phyloP scores from a whole-genome alignment of 148 eudicot genomes.

The Dianthus caryophyllus region DNA sequence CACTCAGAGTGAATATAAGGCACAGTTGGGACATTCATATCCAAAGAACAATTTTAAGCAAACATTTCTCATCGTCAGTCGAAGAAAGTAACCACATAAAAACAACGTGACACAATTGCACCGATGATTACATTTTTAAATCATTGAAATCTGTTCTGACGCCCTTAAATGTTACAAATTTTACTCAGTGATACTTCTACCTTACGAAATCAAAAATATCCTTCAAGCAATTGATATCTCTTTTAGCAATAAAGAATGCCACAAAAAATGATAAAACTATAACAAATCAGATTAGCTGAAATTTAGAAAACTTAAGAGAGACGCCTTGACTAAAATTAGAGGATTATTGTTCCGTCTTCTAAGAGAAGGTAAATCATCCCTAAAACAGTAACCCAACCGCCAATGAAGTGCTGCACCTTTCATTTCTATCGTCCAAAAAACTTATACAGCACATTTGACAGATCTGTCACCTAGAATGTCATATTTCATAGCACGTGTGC shows the following conservation, averaged over 20 bases:
- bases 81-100: neutral
- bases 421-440: neutral
- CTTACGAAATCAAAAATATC: neutral
- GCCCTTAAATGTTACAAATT: neutral
- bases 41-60: neutral
- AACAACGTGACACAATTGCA: neutral
- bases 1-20: neutral
- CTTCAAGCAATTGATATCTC: too few relatives aligned
- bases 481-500: neutral
- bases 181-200: neutral
- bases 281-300: neutral
- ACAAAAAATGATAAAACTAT: neutral
- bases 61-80: neutral
- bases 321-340: neutral
- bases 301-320: neutral
- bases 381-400: neutral
- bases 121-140: neutral
- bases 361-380: neutral
- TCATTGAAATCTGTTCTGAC: neutral
- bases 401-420: neutral
- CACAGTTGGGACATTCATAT: neutral
- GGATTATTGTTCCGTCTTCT: neutral
- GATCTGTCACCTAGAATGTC: neutral
- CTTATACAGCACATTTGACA: neutral
- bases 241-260: neutral